Conservation (phyloP, 1,139 yeast species). For the Protomyces macrosporus region DNA sequence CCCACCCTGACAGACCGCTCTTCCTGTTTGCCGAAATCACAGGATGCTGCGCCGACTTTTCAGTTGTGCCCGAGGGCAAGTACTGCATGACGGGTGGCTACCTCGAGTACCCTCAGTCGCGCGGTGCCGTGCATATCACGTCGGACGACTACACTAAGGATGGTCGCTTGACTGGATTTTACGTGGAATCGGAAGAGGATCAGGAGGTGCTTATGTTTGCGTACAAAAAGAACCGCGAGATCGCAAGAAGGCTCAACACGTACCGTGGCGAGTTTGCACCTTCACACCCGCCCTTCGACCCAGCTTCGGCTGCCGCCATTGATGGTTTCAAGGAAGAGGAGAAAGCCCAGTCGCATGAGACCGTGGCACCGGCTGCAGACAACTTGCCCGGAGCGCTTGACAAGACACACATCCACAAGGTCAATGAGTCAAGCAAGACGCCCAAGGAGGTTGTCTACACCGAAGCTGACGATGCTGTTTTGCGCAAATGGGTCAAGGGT, state of each 20-base stretch:
- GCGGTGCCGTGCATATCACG: slow-evolving; percentile 5
- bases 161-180: neutral
- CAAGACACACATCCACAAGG: neutral
- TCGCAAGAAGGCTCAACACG: neutral
- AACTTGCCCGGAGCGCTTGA: neutral
- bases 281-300: slow-evolving; percentile 6
- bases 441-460: neutral
- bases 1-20: neutral
- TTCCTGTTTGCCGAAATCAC: neutral
- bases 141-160: neutral
- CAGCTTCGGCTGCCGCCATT: neutral
- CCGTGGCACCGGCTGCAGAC: neutral
- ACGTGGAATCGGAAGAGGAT: neutral
- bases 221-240: slow-evolving; percentile 8
- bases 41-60: slow-evolving; percentile 4
- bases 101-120: slow-evolving; percentile 4
- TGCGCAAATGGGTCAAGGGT: neutral
- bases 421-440: neutral
- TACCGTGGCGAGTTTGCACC: slow-evolving; percentile 5
- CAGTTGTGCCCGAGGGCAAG: slow-evolving; percentile 8
- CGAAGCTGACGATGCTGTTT: neutral
- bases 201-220: neutral
- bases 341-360: neutral
- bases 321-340: neutral
- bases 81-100: slow-evolving; percentile 3